Evolutionary conservation across 2,329 filamentous ascomycete species (phyloP), one percentile per base, ranked within the genome.

Genomic region (Epichloe elymi): DNA sequence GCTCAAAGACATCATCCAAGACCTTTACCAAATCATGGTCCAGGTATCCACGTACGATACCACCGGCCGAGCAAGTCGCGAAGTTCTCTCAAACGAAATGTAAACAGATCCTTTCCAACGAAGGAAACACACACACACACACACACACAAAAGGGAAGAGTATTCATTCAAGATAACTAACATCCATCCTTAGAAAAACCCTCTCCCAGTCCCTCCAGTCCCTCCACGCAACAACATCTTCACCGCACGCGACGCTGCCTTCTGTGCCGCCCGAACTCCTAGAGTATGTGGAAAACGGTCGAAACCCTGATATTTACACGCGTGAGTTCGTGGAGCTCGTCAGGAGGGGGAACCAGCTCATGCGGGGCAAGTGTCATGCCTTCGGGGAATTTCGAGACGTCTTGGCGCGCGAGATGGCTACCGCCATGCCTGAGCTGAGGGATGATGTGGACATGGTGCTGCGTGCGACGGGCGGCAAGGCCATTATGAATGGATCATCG

Each of bases 291-390:
- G 82, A 86, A 64, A 78, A 80, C 61, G 82, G 82, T 43, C 80
- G 82, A 48, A 86, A 86, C 69, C 82, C 82, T 2, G 82, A 86
- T 66, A 85, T 86, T 58, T 86, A 86, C 71, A 86, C 82, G 50
- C 74, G 82, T 60, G 82, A 86, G 69, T 85, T 86, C 60, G 81
- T 85, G 60, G 82, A 86, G 75, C 72, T 82, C 49, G 80, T 82
- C 23, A 70, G 81, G 50, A 72, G 80, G 45, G 73, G 76, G 40
- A 86, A 86, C 68, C 82, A 85, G 72, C 69, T 82, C 54, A 74
- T 83, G 70, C 73, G 76, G 58, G 82, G 82, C 51, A 85, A 85
- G 70, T 71, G 74, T 65, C 64, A 67, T 59, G 82, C 81, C 37
- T 86, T 85, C 61, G 71, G 63, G 11, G 59, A 66, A 33, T 84